Base-by-base conservation (phyloP, 768 basidiomycete genomes). In the Termitomyces sp. region DNA sequence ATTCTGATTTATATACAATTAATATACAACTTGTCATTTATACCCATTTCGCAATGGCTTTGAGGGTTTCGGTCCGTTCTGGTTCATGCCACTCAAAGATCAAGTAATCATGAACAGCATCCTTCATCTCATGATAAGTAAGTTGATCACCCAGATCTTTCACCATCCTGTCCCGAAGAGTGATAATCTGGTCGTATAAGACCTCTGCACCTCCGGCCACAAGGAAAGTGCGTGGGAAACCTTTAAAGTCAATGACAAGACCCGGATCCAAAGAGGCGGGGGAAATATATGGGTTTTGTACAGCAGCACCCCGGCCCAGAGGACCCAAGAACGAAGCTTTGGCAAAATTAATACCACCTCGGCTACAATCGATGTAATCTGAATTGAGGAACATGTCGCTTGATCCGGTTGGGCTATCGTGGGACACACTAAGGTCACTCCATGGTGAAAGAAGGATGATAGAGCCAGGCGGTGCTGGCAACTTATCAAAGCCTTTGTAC, bases 181-280 rank as follows among this genome's bases (percentile, higher is more conserved):
- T 78, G 33, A 68, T 63, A 41, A 81, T 79, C 46, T 76, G 73
- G 67, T 88, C 86, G n/a, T 77, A 71, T n/a, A 85, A 61, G 9
- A 81, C 67, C 67, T 88, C 86, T 3, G 80, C 81, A 6, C 79
- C 82, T 16, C 87, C 87, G 6, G 74, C 77, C 7, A 77, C 73
- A 46, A 89, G 78, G 68, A 85, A 86, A 0, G 85, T 86, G 22
- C 78, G 72, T 2, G 87, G 86, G 69, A 84, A 88, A 18, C 77
- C 79, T 39, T 69, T 75, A 69, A 88, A 89, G 55, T 72, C 65
- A 12, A 78, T 71, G 4, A 64, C 52, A 31, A 72, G 61, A 8
- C 66, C 63, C 1, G 76, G 72, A 47, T 77, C 66, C 30, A 75
- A 63, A 18, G 81, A 84, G 8, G 80, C 81, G 4, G 87, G 86